Percentiles rank a stretch among this genome's conserved stretches.
Evolutionary conservation across 2,329 filamentous ascomycete species (phyloP).

Genomic region (Pseudogymnoascus sp.): DNA sequence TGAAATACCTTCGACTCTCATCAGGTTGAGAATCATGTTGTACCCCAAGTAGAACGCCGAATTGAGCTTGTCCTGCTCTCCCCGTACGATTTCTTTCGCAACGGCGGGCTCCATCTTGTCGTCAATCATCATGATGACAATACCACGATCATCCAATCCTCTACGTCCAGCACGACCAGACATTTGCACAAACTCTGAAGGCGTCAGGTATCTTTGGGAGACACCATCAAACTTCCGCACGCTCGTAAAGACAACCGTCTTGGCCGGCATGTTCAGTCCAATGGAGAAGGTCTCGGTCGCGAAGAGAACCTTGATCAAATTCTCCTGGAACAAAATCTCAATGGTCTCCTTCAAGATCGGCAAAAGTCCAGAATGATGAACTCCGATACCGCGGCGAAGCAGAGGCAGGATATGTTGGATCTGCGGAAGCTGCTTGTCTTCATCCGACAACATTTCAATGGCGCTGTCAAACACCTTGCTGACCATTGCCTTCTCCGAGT

Average conservation of each 20-base stretch:
- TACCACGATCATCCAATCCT: constrained; percentile 94
- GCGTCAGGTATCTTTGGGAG: constrained; percentile 72
- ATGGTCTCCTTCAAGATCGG: constrained; percentile 98
- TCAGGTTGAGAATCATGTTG: constrained; percentile 96
- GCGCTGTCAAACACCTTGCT: constrained; percentile 88
- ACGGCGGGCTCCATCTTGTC: constrained; percentile 89
- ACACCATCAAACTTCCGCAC: constrained; percentile 92
- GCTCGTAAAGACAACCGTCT: constrained; percentile 97
- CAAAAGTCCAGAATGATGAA: constrained; percentile 91
- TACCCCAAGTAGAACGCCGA: constrained; percentile 97
- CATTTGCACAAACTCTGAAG: constrained; percentile 98
- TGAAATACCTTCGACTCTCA: constrained; percentile 97
- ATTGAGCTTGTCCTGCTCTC: constrained; percentile 93
- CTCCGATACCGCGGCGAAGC: constrained; percentile 82
- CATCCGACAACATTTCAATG: constrained; percentile 83
- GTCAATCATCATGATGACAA: constrained; percentile 99
- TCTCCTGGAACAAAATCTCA: constrained; percentile 97
- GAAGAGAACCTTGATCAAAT: constrained; percentile 93
- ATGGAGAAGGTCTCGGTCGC: constrained; percentile 99
- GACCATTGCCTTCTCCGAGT: constrained; percentile 91
- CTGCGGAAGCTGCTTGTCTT: constrained; percentile 80
- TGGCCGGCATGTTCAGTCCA: constrained; percentile 96
- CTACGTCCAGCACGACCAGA: constrained; percentile 92
- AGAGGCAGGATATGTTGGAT: constrained; percentile 86
- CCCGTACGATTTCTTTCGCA: constrained; percentile 92